phyloP scores from a whole-genome alignment of 371 early-diverging fungal species.

The Mucor mucedo region DNA sequence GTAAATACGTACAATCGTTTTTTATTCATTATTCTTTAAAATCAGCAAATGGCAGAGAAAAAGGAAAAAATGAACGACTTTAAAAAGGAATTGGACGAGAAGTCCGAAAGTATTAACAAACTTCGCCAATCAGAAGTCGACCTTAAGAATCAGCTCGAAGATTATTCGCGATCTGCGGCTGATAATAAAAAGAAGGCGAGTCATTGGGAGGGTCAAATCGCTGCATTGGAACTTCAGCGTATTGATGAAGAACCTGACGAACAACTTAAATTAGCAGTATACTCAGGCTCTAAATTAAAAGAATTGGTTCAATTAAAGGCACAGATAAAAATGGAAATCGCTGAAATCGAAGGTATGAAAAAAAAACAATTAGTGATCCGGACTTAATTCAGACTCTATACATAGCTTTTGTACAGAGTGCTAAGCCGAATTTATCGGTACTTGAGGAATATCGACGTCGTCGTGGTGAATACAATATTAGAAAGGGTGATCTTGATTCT shows the following conservation, averaged over 20 bases:
- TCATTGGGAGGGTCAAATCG: slow-evolving; percentile 59
- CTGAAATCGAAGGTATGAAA: slow-evolving; percentile 50
- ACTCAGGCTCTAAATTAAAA: slow-evolving; percentile 61
- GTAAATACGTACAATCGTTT: no score
- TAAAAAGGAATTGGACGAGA: slow-evolving; percentile 72
- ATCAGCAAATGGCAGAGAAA: slow-evolving; percentile 71
- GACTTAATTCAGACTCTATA: neutral
- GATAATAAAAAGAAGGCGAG: slow-evolving; percentile 58
- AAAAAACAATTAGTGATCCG: neutral
- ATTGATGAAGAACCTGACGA: slow-evolving; percentile 56
- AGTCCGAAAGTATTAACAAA: slow-evolving; percentile 65
- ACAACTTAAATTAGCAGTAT: slow-evolving; percentile 51
- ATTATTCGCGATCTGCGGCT: slow-evolving; percentile 50
- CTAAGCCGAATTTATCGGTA: slow-evolving; percentile 89
- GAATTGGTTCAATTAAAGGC: slow-evolving; percentile 41
- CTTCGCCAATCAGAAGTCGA: slow-evolving; percentile 67
- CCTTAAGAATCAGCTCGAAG: slow-evolving; percentile 60
- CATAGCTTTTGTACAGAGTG: slow-evolving; percentile 65
- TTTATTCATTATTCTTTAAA: neutral
- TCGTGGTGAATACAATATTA: slow-evolving; percentile 72
- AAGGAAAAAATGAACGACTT: slow-evolving; percentile 67
- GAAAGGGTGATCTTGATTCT: slow-evolving; percentile 78
- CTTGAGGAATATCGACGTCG: slow-evolving; percentile 87
- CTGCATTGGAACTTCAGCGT: slow-evolving; percentile 61
- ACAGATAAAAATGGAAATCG: slow-evolving; percentile 47